Evolutionary conservation across 805 yeast species (phyloP).

Genomic region (Lipomyces spencermartinsiae): DNA sequence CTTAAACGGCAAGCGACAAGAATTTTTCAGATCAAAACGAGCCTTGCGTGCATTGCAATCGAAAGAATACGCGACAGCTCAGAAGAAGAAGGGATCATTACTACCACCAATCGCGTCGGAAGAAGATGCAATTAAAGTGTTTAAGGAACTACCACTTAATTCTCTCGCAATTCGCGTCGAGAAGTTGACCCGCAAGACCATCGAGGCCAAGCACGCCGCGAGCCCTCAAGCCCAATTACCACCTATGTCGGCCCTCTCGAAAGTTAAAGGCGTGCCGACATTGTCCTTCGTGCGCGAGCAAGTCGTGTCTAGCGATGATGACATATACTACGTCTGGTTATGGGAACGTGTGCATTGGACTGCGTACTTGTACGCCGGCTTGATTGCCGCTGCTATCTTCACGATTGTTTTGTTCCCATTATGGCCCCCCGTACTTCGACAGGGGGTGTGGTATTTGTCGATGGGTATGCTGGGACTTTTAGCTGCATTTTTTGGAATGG

Average conservation of each 20-base stretch:
- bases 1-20: constrained; percentile 71
- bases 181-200: constrained; percentile 55
- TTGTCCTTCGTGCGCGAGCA: constrained; percentile 48
- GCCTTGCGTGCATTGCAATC: constrained; percentile 77
- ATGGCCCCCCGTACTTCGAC: constrained; percentile 91
- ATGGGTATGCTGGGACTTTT: constrained; percentile 76
- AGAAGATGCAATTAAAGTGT: constrained; percentile 64
- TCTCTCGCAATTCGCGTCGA: constrained; percentile 77
- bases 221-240: constrained; percentile 31
- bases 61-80: constrained; percentile 67
- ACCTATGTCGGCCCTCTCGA: constrained; percentile 29
- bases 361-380: constrained; percentile 65
- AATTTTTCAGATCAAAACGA: constrained; percentile 86
- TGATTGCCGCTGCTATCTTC: constrained; percentile 69
- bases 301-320: constrained; percentile 46
- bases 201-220: constrained; percentile 48
- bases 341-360: constrained; percentile 74
- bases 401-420: constrained; percentile 81
- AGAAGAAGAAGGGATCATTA: constrained; percentile 51
- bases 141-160: constrained; percentile 71
- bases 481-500: constrained; percentile 75
- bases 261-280: constrained; percentile 56
- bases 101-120: constrained; percentile 59
- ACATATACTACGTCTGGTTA: constrained; percentile 79
- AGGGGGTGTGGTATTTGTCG: constrained; percentile 89